Percentiles rank a stretch among this genome's conserved stretches.
phyloP scores from a whole-genome alignment of 371 early-diverging fungal genomes.

The Lichtheimia ramosa region DNA sequence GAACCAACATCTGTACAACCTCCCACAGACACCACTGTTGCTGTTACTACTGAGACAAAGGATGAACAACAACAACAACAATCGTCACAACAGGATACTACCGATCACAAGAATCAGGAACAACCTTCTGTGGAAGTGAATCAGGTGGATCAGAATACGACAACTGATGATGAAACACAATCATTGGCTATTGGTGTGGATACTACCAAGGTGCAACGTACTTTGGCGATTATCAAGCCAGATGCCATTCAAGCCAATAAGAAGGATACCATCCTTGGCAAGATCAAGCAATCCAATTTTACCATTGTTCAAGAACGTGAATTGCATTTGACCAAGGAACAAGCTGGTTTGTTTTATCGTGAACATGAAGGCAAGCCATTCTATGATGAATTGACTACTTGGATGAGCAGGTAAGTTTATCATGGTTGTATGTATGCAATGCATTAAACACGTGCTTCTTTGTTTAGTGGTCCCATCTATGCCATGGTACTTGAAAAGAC shows the following conservation, averaged over 20 bases:
- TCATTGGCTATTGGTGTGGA: neutral
- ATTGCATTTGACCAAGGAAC: conserved; percentile 48
- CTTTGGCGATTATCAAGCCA: conserved; percentile 42
- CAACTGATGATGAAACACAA: neutral
- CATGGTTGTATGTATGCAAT: conserved; percentile 2
- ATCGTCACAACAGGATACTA: too few relatives aligned
- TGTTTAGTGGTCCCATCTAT: conserved; percentile 17
- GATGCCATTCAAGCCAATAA: conserved; percentile 39
- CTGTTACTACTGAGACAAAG: too few relatives aligned
- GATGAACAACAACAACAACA: too few relatives aligned
- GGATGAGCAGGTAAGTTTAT: conserved; percentile 70
- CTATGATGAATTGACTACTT: conserved; percentile 66
- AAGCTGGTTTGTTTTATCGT: conserved; percentile 66
- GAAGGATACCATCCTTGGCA: conserved; percentile 57
- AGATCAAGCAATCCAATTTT: conserved; percentile 60
- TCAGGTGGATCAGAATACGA: neutral
- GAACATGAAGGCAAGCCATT: conserved; percentile 76
- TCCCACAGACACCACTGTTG: too few relatives aligned
- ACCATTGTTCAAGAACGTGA: conserved; percentile 60
- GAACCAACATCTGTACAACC: too few relatives aligned
- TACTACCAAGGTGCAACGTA: conserved; percentile 28
- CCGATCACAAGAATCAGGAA: neutral
- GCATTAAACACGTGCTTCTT: conserved; percentile 3
- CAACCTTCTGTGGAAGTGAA: neutral
- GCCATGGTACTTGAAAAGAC: conserved; percentile 71